Evolutionary conservation across 1,139 yeast species (phyloP).

Genomic region (Petasospora rhodanensis): DNA sequence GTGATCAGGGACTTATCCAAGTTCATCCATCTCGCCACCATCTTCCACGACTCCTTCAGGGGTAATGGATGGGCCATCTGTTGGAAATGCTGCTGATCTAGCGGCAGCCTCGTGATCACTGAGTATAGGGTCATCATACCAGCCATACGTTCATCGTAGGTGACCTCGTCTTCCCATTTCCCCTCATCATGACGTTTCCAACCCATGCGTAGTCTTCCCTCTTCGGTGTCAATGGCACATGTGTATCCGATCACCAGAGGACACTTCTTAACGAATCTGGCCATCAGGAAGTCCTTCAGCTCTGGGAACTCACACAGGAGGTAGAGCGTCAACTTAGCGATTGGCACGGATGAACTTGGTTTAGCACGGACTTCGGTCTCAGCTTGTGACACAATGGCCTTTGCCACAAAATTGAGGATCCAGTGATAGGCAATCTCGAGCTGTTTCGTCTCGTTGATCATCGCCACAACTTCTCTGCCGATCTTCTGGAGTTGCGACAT

Average conservation of each 20-base stretch:
- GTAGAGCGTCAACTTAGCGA: conserved; percentile 61
- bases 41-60: conserved; percentile 55
- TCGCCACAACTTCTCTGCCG: conserved; percentile 42
- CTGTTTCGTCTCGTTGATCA: conserved; percentile 43
- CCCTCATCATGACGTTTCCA: conserved; percentile 61
- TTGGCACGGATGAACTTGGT: conserved; percentile 73
- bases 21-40: conserved; percentile 69
- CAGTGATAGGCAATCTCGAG: conserved; percentile 57
- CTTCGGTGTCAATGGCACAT: conserved; percentile 71
- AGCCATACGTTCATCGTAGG: conserved; percentile 78
- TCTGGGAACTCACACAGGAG: conserved; percentile 59
- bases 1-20: conserved; percentile 43
- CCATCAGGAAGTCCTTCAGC: conserved; percentile 60
- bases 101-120: conserved; percentile 51
- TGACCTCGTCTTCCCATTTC: conserved; percentile 74
- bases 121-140: conserved; percentile 84
- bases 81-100: conserved; percentile 25
- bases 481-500: conserved; percentile 51
- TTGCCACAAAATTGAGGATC: conserved; percentile 77
- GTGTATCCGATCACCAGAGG: conserved; percentile 83
- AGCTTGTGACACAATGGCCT: conserved; percentile 84
- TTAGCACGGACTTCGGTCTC: conserved; percentile 86
- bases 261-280: conserved; percentile 86
- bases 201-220: conserved; percentile 83
- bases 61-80: conserved; percentile 48